phyloP scores from a whole-genome alignment of 495 filamentous ascomycete species.

The Lepidopterella palustris region DNA sequence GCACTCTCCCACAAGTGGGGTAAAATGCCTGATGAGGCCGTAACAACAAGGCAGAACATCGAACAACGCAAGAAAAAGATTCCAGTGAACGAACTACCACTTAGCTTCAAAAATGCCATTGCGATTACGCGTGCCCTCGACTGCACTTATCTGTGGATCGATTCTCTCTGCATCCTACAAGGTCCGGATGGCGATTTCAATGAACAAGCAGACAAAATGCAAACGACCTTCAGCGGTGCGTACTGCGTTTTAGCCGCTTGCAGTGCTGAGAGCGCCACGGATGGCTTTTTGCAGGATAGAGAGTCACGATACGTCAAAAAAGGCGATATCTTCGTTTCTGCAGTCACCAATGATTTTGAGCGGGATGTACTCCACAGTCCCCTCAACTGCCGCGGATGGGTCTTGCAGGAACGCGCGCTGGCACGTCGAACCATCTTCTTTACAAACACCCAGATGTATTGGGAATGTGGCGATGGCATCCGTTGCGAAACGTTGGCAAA shows the following conservation, averaged over 20 bases:
- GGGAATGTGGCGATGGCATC: slow-evolving; percentile 5
- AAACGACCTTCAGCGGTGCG: neutral
- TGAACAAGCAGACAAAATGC: neutral
- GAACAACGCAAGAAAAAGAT: neutral
- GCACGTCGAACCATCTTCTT: slow-evolving; percentile 3
- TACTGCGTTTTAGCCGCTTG: neutral
- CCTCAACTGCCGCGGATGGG: slow-evolving; percentile 2
- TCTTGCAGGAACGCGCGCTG: neutral
- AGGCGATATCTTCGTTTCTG: neutral
- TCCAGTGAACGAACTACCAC: neutral
- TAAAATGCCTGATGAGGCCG: neutral
- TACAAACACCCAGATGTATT: neutral
- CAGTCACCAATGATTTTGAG: neutral
- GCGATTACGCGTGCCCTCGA: neutral
- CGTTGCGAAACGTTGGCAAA: neutral
- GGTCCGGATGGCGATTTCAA: neutral
- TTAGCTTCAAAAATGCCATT: neutral
- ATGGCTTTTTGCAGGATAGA: neutral
- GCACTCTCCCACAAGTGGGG: neutral
- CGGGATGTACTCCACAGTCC: neutral
- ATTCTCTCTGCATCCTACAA: slow-evolving; percentile 3
- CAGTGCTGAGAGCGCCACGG: neutral
- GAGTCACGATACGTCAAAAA: neutral
- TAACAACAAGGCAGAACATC: neutral
- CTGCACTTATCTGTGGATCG: neutral